Evolutionary conservation across 139 green algal species (phyloP).

Genomic region (Eudorina sp.): DNA sequence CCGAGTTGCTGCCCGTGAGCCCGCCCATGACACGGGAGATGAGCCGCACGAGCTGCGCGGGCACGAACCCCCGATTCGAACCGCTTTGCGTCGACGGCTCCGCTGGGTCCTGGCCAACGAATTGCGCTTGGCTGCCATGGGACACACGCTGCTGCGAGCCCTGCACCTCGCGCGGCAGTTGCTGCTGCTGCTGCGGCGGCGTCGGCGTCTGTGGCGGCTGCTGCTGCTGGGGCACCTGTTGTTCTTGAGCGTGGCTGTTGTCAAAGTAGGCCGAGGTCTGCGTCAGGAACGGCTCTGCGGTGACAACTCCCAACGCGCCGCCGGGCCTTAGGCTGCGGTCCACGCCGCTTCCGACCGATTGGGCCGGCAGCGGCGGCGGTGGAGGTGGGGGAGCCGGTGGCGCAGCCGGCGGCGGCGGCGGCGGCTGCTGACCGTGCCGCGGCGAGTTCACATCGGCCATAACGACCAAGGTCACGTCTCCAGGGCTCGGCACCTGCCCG

Average conservation of each 20-base stretch:
- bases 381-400: too few relatives aligned
- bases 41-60: neutral
- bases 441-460: neutral
- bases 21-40: neutral
- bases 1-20: too few relatives aligned
- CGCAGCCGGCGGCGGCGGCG: too few relatives aligned
- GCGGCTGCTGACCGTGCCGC: too few relatives aligned
- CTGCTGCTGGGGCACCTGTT: too few relatives aligned
- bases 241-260: too few relatives aligned
- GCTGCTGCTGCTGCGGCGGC: neutral
- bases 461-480: neutral
- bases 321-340: neutral
- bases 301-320: neutral
- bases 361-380: neutral
- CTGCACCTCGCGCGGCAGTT: neutral
- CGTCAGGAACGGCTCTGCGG: slow-evolving; percentile 12
- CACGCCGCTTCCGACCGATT: neutral
- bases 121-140: too few relatives aligned
- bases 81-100: too few relatives aligned
- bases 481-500: too few relatives aligned
- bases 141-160: neutral
- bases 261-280: neutral
- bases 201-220: neutral
- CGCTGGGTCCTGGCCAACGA: too few relatives aligned
- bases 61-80: neutral